These are phyloP conservation scores for Lithohypha guttulata DNA, from an alignment of 2,329 filamentous ascomycete species.

Conservation along the genomic window DNA sequence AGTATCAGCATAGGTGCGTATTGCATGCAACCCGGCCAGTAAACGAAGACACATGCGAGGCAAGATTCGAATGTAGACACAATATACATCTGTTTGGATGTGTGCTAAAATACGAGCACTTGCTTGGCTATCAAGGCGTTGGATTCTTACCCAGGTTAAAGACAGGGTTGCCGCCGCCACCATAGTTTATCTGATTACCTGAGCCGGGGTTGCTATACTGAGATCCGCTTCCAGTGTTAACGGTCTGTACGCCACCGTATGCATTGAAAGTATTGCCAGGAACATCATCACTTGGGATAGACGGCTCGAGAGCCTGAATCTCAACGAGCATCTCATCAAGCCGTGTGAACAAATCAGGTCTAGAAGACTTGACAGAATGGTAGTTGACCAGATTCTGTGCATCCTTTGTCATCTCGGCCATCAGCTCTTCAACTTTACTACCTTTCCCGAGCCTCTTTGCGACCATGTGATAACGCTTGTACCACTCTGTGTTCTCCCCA, in stretches of 20 bases:
- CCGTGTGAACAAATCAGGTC: constrained; percentile 4
- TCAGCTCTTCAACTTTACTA: constrained; percentile 13
- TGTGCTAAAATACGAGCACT: no score
- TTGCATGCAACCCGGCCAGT: no score
- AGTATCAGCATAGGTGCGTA: no score
- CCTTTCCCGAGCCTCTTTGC: constrained; percentile 10
- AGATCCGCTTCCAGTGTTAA: not conserved
- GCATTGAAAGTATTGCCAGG: constrained; percentile 2
- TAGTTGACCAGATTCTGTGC: constrained; percentile 10
- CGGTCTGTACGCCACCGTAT: constrained; percentile 1
- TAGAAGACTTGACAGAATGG: constrained; percentile 10
- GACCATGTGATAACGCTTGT: constrained; percentile 10
- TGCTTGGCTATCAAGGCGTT: no score
- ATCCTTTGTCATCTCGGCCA: constrained; percentile 10
- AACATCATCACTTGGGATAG: constrained; percentile 2
- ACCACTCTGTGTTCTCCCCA: constrained; percentile 10
- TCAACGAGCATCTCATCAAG: constrained; percentile 10
- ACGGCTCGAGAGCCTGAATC: constrained; percentile 7
- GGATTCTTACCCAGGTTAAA: constrained; percentile 4
- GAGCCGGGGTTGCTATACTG: not conserved
- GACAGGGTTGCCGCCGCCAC: not conserved
- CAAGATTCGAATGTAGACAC: no score
- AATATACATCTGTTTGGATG: no score
- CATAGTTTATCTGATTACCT: not conserved
- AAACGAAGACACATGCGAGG: no score